Evolutionary conservation across 306 rosid species (phyloP), one percentile per base, ranked within the genome.

Genomic region (Citrullus amarus): DNA sequence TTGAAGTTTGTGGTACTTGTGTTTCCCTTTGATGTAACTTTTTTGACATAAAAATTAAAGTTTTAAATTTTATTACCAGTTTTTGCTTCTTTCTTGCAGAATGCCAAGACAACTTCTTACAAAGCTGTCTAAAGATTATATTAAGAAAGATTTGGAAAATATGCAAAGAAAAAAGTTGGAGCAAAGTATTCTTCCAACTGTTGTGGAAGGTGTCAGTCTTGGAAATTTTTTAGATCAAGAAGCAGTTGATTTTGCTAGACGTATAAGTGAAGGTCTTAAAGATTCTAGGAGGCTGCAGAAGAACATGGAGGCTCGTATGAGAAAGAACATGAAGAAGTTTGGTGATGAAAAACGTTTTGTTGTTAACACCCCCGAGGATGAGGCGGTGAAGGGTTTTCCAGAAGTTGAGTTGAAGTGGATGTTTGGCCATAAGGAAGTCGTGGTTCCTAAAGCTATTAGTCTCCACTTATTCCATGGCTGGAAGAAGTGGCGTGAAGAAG

Each of bases 401-500:
- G 97, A 90, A 85, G 87, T 90, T 75, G 88, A 92, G 82, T 77
- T 89, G 85, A 92, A 90, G 89, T 92, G 96, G 97, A 89, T 89
- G 89, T 92, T 92, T 82, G 97, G 97, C 76, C 84, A 88, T 59
- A 92, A 92, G 86, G 96, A 90, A 88, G 93, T 92, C 28, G 84
- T 86, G 51, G 91, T 86, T 83, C 97, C 97, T 67, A 92, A 89
- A 79, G 96, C 97, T 86, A 75, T 83, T 79, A 80, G 92, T 78
- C 88, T 90, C 78, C 96, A 89, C 84, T 84, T 92, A 86, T 92
- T 84, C 83, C 96, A 90, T 86, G 91, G 97, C 82, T 92, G 97
- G 97, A 92, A 90, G 88, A 89, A 90, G 82, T 92, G 96, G 97
- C 96, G 93, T 12, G 91, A 89, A 82, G 92, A 92, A 85, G 89